phyloP scores from a whole-genome alignment of 75 land plant species.

The Cupressus sempervirens region DNA sequence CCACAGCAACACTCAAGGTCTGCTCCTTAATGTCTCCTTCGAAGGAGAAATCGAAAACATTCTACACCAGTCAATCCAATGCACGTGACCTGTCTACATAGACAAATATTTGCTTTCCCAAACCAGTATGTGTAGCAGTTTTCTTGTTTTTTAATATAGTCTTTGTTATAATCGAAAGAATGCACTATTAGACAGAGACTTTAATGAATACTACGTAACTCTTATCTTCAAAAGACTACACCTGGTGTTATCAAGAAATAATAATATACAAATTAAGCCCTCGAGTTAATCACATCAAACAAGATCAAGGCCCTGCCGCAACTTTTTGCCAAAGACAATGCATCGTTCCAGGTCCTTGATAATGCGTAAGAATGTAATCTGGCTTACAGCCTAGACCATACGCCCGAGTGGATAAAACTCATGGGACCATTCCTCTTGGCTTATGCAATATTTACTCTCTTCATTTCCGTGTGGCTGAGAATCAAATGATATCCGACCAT shows the following conservation, averaged over 20 bases:
- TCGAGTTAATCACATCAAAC: slow-evolving; percentile 55
- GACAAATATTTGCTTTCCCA: background rate
- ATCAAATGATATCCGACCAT: slow-evolving; percentile 59
- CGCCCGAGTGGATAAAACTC: slow-evolving; percentile 77
- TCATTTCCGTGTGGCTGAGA: slow-evolving; percentile 58
- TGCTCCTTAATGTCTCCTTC: too few relatives aligned
- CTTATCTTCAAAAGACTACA: slow-evolving; percentile 1
- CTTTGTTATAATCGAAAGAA: slow-evolving; percentile 6
- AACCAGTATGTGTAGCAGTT: background rate
- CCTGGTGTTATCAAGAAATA: background rate
- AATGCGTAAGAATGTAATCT: slow-evolving; percentile 74
- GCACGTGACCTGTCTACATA: background rate
- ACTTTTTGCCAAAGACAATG: slow-evolving; percentile 80
- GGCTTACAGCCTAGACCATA: slow-evolving; percentile 84
- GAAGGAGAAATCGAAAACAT: background rate
- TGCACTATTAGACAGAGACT: background rate
- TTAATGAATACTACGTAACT: background rate
- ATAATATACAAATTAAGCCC: background rate
- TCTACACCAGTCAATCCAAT: background rate
- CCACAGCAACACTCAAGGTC: too few relatives aligned
- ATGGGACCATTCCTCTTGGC: slow-evolving; percentile 71
- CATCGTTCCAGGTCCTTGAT: slow-evolving; percentile 72
- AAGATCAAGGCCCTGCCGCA: slow-evolving; percentile 43
- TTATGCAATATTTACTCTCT: slow-evolving; percentile 83
- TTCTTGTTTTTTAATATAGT: background rate